Evolutionary conservation across 2,329 filamentous ascomycete species (phyloP).

Genomic region (Penicillium sp.): DNA sequence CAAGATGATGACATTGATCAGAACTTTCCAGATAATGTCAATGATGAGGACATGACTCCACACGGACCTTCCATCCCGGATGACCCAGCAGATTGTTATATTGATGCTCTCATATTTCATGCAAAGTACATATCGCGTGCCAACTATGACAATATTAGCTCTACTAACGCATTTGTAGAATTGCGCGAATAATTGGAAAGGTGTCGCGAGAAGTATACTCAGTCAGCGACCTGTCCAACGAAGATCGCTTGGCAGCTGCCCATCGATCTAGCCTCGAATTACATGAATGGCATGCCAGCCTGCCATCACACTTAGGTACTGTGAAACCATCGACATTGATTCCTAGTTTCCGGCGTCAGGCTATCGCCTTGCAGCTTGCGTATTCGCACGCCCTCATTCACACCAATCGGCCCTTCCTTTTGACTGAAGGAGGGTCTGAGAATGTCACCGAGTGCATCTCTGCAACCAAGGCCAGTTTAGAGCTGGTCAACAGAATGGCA

Average conservation of each 20-base stretch:
- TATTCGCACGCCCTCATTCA: constrained; percentile 28
- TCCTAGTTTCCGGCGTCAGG: constrained; percentile 26
- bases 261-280: constrained; percentile 18
- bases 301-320: constrained; percentile 26
- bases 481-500: constrained; percentile 19
- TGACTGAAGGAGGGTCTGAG: constrained; percentile 15
- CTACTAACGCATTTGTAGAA: constrained; percentile 3
- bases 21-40: constrained; percentile 48
- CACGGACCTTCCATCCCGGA: constrained; percentile 29
- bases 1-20: constrained; percentile 62
- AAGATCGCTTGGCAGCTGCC: constrained; percentile 21
- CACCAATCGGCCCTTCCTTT: constrained; percentile 24
- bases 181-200: constrained; percentile 25
- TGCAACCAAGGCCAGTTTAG: constrained; percentile 21
- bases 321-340: constrained; percentile 24
- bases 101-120: constrained; percentile 44
- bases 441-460: constrained; percentile 21
- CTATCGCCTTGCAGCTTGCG: constrained; percentile 27
- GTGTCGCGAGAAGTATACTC: constrained; percentile 27
- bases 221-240: constrained; percentile 17
- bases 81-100: constrained; percentile 24
- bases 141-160: background rate
- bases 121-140: constrained; percentile 24
- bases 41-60: constrained; percentile 53
- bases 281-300: constrained; percentile 18